Percentiles rank a stretch among this genome's conserved stretches.
phyloP scores from a whole-genome alignment of 305 asterid genomes.

The Ajuga reptans region DNA sequence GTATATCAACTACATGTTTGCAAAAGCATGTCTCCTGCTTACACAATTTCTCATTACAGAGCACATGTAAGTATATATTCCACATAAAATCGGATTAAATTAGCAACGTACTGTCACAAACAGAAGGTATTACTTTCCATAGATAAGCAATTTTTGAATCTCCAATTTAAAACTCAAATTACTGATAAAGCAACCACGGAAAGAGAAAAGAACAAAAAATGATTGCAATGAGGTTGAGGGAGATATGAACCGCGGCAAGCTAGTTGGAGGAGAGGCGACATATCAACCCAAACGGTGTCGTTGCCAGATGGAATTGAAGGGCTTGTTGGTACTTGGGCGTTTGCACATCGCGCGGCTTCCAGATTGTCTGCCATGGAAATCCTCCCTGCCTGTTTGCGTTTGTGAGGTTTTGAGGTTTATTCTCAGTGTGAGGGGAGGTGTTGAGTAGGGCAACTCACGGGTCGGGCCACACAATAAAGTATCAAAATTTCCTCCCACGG shows the following conservation, averaged over 20 bases:
- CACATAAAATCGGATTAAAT: conserved; percentile 4
- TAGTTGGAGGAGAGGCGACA: conserved; percentile 54
- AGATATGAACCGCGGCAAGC: conserved; percentile 52
- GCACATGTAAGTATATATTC: neutral
- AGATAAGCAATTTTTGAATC: neutral
- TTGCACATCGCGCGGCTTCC: conserved; percentile 31
- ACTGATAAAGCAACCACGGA: neutral
- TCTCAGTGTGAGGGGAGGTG: conserved; percentile 5
- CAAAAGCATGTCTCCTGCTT: neutral
- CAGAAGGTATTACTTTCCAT: neutral
- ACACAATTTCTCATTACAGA: neutral
- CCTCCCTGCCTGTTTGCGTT: neutral
- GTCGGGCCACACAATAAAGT: too few relatives aligned
- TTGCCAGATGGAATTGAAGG: conserved; percentile 62
- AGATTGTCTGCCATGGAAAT: conserved; percentile 28
- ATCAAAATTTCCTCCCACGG: too few relatives aligned
- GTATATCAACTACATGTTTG: neutral
- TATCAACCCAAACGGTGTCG: conserved; percentile 77
- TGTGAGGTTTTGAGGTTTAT: conserved; percentile 15
- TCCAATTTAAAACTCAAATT: neutral
- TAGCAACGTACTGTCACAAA: neutral
- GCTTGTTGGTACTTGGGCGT: conserved; percentile 28
- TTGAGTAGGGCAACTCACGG: too few relatives aligned
- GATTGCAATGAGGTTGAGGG: conserved; percentile 21
- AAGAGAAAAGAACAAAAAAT: neutral